Evolutionary conservation across 495 filamentous ascomycete genomes (phyloP).

Genomic region (Annulohypoxylon maeteangense): DNA sequence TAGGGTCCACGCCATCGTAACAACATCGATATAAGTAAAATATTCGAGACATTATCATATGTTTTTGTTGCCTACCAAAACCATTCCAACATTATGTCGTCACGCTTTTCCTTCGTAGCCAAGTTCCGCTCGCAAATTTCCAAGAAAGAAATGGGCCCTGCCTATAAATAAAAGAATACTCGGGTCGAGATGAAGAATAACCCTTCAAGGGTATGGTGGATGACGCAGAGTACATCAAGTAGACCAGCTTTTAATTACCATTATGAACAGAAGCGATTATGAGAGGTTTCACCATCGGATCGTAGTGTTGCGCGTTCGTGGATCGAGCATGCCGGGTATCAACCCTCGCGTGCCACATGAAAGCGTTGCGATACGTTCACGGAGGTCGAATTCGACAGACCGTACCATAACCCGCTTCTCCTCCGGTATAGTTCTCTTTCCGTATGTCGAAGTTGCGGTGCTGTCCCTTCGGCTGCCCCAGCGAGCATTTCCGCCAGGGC

Average conservation of each 20-base stretch:
- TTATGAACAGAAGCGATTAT: neutral
- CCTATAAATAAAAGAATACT: constrained; percentile 31
- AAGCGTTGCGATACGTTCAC: constrained; percentile 57
- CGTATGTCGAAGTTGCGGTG: constrained; percentile 27
- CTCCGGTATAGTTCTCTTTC: constrained; percentile 50
- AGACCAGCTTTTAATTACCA: constrained; percentile 11
- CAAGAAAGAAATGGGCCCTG: constrained; percentile 33
- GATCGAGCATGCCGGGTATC: constrained; percentile 57
- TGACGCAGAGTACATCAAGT: constrained; percentile 4
- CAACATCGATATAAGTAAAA: constrained; percentile 4
- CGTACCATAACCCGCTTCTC: constrained; percentile 65
- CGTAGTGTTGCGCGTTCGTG: constrained; percentile 54
- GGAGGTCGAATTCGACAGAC: constrained; percentile 64
- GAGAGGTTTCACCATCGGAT: constrained; percentile 56
- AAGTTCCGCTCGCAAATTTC: constrained; percentile 5
- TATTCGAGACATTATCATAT: constrained; percentile 26
- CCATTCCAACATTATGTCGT: constrained; percentile 25
- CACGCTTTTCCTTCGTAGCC: constrained; percentile 27
- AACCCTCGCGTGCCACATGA: constrained; percentile 63
- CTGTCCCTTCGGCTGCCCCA: constrained; percentile 52
- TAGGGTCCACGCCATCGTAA: neutral
- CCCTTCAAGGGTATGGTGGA: constrained; percentile 27
- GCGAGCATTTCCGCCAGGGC: constrained; percentile 55
- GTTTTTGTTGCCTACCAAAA: constrained; percentile 26
- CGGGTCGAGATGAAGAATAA: constrained; percentile 27